Percentiles rank a stretch among this genome's conserved stretches.
phyloP scores from a whole-genome alignment of 148 eudicot species.

The Cornus kousa region DNA sequence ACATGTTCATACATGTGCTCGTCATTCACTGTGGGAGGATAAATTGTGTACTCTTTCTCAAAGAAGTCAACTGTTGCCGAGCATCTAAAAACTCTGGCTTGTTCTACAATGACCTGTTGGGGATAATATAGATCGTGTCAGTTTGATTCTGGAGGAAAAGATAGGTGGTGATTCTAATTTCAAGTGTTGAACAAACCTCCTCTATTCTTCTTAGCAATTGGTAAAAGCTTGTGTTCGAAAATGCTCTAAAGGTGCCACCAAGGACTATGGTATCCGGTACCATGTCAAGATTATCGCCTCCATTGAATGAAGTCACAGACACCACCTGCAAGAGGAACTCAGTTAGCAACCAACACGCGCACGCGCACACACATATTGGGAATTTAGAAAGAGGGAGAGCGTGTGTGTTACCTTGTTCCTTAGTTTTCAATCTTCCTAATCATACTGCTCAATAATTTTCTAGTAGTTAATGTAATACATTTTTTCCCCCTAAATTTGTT shows the following conservation, averaged over 20 bases:
- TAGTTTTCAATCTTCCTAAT: not conserved
- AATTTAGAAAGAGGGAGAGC: not conserved
- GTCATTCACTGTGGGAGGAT: slow-evolving; percentile 73
- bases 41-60: slow-evolving; percentile 46
- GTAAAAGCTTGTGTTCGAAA: slow-evolving; percentile 50
- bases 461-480: not conserved
- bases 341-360: not conserved
- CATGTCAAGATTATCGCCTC: slow-evolving; percentile 29
- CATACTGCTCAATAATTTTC: not conserved
- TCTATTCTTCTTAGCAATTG: slow-evolving; percentile 57
- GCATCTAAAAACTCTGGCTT: slow-evolving; percentile 65
- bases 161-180: not conserved
- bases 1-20: slow-evolving; percentile 60
- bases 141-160: not conserved
- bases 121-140: not conserved
- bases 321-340: slow-evolving; percentile 46
- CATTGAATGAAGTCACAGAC: slow-evolving; percentile 57
- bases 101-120: slow-evolving; percentile 60
- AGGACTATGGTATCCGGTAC: slow-evolving; percentile 37
- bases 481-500: not conserved
- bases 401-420: not conserved
- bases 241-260: slow-evolving; percentile 74
- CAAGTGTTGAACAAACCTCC: slow-evolving; percentile 34
- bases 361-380: not conserved
- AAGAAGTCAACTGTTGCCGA: slow-evolving; percentile 62